phyloP scores from a whole-genome alignment of 23 red algal genomes.

The Gracilaria caudata region DNA sequence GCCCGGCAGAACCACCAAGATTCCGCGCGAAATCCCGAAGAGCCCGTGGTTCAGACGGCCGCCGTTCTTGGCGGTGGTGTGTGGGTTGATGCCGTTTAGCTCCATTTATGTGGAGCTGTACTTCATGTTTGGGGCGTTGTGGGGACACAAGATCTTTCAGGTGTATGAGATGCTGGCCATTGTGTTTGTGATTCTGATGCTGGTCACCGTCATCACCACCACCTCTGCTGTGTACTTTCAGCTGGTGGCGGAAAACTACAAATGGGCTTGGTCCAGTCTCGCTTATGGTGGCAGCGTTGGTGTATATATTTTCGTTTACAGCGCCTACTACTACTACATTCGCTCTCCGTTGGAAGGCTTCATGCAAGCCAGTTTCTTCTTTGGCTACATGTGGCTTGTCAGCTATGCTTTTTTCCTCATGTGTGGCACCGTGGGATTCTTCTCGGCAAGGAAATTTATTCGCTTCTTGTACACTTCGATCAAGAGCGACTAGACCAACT shows the following conservation, averaged over 20 bases:
- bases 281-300: constrained; percentile 71
- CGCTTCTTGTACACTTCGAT: constrained; percentile 60
- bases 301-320: constrained; percentile 71
- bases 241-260: constrained; percentile 70
- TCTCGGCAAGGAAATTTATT: constrained; percentile 57
- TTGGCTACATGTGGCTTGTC: constrained; percentile 83
- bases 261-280: constrained; percentile 70
- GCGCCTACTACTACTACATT: constrained; percentile 60
- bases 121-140: constrained; percentile 65
- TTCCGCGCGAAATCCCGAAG: constrained; percentile 61
- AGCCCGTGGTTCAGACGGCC: constrained; percentile 59
- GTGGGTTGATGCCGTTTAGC: constrained; percentile 76
- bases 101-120: constrained; percentile 74
- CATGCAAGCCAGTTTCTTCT: constrained; percentile 80
- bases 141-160: constrained; percentile 77
- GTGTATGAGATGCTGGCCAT: constrained; percentile 73
- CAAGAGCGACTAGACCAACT: constrained; percentile 51
- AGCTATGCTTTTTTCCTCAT: constrained; percentile 76
- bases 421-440: constrained; percentile 93
- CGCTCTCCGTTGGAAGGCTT: constrained; percentile 70
- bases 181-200: constrained; percentile 66
- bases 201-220: constrained; percentile 66
- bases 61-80: constrained; percentile 34
- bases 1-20: constrained; percentile 59
- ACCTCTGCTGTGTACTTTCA: constrained; percentile 74